Conservation (phyloP, 2,329 filamentous ascomycete genomes). For the Botrytis aclada region DNA sequence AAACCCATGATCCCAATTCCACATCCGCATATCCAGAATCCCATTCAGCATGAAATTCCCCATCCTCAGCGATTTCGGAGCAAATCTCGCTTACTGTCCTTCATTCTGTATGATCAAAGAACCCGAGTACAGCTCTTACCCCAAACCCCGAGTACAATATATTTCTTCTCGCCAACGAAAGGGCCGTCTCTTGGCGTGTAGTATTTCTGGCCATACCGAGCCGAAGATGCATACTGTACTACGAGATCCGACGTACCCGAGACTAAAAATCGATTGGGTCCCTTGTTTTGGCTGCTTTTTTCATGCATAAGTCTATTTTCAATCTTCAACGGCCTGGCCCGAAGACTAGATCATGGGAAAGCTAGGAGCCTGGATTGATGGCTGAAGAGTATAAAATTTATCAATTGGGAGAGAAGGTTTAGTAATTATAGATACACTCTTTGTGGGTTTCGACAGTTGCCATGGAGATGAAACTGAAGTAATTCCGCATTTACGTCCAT, state of each 20-base stretch:
- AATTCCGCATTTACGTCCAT: background rate
- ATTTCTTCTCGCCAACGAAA: background rate
- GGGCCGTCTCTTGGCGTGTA: background rate
- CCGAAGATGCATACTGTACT: background rate
- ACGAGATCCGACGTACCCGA: background rate
- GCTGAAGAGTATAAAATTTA: background rate
- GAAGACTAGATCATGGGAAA: background rate
- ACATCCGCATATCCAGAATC: background rate
- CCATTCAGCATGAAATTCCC: background rate
- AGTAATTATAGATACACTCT: background rate
- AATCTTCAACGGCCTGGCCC: background rate
- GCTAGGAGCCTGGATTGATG: no score
- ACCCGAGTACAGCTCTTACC: background rate
- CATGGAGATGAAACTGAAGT: background rate
- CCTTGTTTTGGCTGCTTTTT: background rate
- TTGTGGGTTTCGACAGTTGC: background rate
- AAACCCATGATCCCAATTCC: background rate
- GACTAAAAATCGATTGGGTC: background rate
- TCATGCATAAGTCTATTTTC: background rate
- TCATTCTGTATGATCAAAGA: no score
- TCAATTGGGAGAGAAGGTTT: background rate
- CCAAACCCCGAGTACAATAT: background rate
- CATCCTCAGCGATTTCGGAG: background rate
- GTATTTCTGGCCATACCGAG: background rate
- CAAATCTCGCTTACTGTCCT: no score